Percentiles rank a stretch among this genome's conserved stretches.
These are phyloP conservation scores for Penicillium parvum DNA, from an alignment of 495 filamentous ascomycete genomes.

Conservation along the genomic window DNA sequence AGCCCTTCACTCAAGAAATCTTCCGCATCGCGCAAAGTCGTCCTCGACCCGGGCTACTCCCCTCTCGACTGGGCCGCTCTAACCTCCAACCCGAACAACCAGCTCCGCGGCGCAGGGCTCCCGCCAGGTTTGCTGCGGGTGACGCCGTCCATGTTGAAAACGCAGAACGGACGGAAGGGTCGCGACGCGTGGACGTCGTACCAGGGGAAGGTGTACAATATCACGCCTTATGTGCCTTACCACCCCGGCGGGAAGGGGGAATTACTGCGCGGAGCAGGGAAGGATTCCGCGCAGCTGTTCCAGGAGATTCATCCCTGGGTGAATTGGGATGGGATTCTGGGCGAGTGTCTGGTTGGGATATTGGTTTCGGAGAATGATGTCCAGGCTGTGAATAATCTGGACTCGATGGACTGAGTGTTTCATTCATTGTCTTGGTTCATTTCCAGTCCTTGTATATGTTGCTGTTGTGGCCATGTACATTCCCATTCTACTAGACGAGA, in stretches of 20 bases:
- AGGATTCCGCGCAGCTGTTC: constrained; percentile 69
- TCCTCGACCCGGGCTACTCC: constrained; percentile 80
- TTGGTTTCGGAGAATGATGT: constrained; percentile 72
- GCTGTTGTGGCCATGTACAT: constrained; percentile 5
- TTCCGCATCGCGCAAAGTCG: constrained; percentile 52
- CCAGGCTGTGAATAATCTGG: constrained; percentile 45
- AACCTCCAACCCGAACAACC: constrained; percentile 55
- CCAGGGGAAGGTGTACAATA: constrained; percentile 86
- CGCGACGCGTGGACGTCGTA: constrained; percentile 85
- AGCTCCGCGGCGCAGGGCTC: constrained; percentile 59
- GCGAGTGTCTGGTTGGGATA: constrained; percentile 79
- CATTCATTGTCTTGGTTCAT: constrained; percentile 36
- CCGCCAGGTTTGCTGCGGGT: constrained; percentile 57
- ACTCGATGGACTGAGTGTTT: constrained; percentile 62
- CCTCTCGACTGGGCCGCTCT: constrained; percentile 94
- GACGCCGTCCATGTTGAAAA: constrained; percentile 70
- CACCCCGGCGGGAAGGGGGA: constrained; percentile 91
- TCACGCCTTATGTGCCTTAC: constrained; percentile 82
- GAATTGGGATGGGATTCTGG: constrained; percentile 91
- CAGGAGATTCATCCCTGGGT: constrained; percentile 96
- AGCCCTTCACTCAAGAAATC: constrained; percentile 38
- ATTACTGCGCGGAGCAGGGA: constrained; percentile 73
- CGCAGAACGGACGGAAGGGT: constrained; percentile 72
- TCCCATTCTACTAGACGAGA: constrained; percentile 15
- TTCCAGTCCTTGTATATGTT: not conserved